Evolutionary conservation across 257 asterid genomes (phyloP).

Genomic region (Mentha longifolia): DNA sequence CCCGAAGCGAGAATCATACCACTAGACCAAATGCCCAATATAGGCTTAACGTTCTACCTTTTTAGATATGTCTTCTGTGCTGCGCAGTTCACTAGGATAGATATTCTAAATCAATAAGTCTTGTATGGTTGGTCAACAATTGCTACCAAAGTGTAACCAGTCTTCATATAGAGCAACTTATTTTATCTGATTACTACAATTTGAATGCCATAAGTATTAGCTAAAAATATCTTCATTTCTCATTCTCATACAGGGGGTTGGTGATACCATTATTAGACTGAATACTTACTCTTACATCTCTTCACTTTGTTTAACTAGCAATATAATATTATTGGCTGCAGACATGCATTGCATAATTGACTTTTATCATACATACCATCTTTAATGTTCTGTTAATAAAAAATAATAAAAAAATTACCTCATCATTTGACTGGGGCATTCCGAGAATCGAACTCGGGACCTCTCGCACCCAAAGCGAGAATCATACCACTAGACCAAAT

Average conservation of each 20-base stretch:
- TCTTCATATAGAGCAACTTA: background rate
- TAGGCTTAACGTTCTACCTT: background rate
- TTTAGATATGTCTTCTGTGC: background rate
- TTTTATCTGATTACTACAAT: background rate
- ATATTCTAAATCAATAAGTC: background rate
- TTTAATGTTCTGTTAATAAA: too few species aligned
- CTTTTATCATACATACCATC: too few species aligned
- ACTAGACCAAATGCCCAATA: constrained; percentile 87
- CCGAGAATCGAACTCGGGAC: constrained; percentile 87
- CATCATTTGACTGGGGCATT: constrained; percentile 39
- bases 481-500: constrained; percentile 95
- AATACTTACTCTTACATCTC: background rate
- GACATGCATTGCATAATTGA: too few species aligned
- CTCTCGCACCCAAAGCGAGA: constrained; percentile 93
- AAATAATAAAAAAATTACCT: too few species aligned
- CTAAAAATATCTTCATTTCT: background rate
- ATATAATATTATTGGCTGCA: constrained; percentile 43
- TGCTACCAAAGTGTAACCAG: background rate
- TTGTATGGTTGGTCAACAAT: background rate
- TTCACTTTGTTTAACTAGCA: background rate
- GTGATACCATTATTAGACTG: background rate
- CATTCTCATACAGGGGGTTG: background rate
- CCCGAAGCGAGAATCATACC: constrained; percentile 94
- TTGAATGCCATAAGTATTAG: background rate
- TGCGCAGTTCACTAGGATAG: background rate